These are phyloP conservation scores for Filobasidium wieringae DNA, from an alignment of 768 basidiomycete species.

Conservation along the genomic window DNA sequence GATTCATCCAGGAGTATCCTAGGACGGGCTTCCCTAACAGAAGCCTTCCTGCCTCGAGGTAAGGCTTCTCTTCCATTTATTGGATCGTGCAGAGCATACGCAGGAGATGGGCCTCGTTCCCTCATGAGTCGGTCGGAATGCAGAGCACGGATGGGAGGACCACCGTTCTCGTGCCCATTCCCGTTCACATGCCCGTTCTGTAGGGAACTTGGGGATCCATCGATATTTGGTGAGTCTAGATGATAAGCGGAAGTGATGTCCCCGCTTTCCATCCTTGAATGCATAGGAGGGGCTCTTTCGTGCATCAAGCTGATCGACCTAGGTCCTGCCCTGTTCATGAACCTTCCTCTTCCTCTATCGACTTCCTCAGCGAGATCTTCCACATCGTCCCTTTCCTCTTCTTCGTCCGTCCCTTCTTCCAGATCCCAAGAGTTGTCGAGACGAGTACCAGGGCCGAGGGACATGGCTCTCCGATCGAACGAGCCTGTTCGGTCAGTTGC, in stretches of 20 bases:
- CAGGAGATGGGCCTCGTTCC: constrained; percentile 12
- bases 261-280: neutral
- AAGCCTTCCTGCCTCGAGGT: neutral
- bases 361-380: neutral
- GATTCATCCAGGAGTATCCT: neutral
- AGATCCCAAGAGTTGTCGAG: constrained; percentile 15
- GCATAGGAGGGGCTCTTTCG: neutral
- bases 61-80: neutral
- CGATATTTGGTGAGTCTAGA: neutral
- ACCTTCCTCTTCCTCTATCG: constrained; percentile 3
- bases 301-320: constrained; percentile 6
- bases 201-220: neutral
- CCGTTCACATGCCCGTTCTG: neutral
- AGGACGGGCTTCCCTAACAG: neutral
- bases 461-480: constrained; percentile 14
- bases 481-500: constrained; percentile 25
- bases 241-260: neutral
- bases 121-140: neutral
- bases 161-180: no score
- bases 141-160: neutral
- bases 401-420: constrained; percentile 17
- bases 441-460: constrained; percentile 17
- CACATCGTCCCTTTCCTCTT: constrained; percentile 6
- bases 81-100: constrained; percentile 11
- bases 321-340: neutral